Base-by-base conservation (phyloP, 2,329 filamentous ascomycete genomes). In the Scedosporium dehoogii region DNA sequence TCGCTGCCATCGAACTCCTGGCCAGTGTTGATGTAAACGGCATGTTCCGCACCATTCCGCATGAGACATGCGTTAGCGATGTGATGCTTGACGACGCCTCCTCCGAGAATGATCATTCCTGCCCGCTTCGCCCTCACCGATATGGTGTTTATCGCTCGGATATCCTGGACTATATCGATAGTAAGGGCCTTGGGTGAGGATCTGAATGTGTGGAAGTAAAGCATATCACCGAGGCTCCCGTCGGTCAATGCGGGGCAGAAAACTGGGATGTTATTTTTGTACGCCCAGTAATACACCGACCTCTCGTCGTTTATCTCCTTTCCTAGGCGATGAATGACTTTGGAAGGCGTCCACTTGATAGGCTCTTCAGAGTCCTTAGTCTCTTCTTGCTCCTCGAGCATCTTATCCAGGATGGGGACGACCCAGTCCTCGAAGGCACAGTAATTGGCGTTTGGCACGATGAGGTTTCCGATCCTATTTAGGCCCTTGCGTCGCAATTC, bases 381-480 rank as follows among this genome's bases (percentile, higher is more conserved):
- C 0, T 85, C 87, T 73, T 97, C 92, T 73, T 99, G 94, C 75
- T 99, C 94, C 67, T 88, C 88, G 2, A 97, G 82, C 91, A 99
- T 94, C 67, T 79, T 85, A 76, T 97, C 91, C n/a, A 99, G 80
- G 68, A 99, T 96, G 2, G 94, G 94, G 59, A 97, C 84, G 6
- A 99, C 81, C 94, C 94, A 99, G 77, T 99, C 94, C 73, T 99
- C 94, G 69, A 99, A 99, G 6, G 88, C 86, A 73, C 94, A 97
- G 79, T 99, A 66, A 77, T 99, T 99, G 74, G 87, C 90, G 74
- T 99, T 99, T 5, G 94, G 94, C 1, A 99, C 94, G 23, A 97
- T 82, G 1, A 99, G 82, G 70, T 99, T 97, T 60, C 94, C 94
- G 69, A 99, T 97, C 38, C 94, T 87, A 75, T 99, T 99, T 70